Base-by-base conservation (phyloP, 2,329 filamentous ascomycete species). In the Clonostachys byssicola region DNA sequence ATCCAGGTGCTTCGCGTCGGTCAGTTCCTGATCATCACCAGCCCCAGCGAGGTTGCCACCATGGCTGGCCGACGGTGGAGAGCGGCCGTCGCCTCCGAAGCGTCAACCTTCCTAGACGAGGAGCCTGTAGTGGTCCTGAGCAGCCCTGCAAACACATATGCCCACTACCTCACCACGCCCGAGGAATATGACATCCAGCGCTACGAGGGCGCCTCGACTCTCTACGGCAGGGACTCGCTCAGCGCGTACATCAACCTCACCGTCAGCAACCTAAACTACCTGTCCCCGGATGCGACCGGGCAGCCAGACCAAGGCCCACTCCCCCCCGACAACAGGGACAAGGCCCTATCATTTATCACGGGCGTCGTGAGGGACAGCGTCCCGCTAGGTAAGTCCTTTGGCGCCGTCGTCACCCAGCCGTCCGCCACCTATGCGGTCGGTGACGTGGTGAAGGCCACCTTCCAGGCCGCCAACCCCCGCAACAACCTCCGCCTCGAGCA, bases 21-120 rank as follows among this genome's bases (percentile, higher is more conserved):
- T 1, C 88, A 94, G 58, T 69, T 96, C 7, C 73, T 95, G 48
- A 86, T 96, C 51, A 83, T 96, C 51, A 81, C 96, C 30, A 87
- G 86, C 34, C 87, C 92, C 0, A 90, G 90, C 33, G 92, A 96
- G 66, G 90, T 88, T 1, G 94, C 88, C 0, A 96, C 92, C 5
- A 97, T 96, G 92, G 81, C 89, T 2, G 92, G 92, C 1, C 80
- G 92, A 18, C 81, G 92, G 23, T 96, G 92, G 92, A 88, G 86
- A 59, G 75, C 81, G 34, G 85, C 88, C 1, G 75, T 95, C 14
- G 68, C 74, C 16, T 43, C 54, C 41, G 73, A 75, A n/a, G 76
- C 80, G 8, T 66, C 71, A 2, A 54, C 70, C 1, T 73, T 78
- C 10, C 57, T 75, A 2, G 63, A 77, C 6, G 67, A 73, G 1